Evolutionary conservation across 2,329 filamentous ascomycete species (phyloP).

Genomic region (Colletotrichum tamarilloi): DNA sequence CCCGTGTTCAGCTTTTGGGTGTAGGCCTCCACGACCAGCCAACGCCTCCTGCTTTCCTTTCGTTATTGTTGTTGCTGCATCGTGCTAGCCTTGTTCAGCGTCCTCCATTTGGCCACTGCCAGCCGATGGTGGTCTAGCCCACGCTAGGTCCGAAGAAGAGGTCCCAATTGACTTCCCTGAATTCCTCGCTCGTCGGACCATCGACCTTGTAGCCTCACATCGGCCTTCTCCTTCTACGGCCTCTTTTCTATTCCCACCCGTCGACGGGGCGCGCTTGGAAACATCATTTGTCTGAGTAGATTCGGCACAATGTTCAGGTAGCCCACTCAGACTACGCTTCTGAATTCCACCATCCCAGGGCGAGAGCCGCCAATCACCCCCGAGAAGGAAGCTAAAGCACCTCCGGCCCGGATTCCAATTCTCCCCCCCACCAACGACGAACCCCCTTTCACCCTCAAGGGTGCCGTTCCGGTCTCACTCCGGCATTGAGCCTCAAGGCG

Average conservation of each 20-base stretch:
- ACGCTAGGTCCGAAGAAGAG: constrained; percentile 22
- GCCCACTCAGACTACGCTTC: neutral
- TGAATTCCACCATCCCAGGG: constrained; percentile 17
- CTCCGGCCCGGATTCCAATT: neutral
- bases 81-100: constrained; percentile 23
- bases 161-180: constrained; percentile 21
- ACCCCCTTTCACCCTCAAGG: constrained; percentile 16
- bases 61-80: constrained; percentile 21
- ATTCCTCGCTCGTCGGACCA: neutral
- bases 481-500: neutral
- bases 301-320: constrained; percentile 8
- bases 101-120: constrained; percentile 11
- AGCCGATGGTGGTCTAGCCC: constrained; percentile 23
- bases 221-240: neutral
- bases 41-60: neutral
- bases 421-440: constrained; percentile 35
- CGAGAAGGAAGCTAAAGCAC: constrained; percentile 2
- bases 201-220: neutral
- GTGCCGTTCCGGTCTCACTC: neutral
- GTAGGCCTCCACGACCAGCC: constrained; percentile 1
- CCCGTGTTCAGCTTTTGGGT: constrained; percentile 10
- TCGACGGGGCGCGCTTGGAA: constrained; percentile 1
- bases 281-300: neutral
- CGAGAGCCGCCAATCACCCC: neutral
- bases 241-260: neutral